Base-by-base conservation (phyloP, 257 asterid genomes). In the Leonotis leonurus region DNA sequence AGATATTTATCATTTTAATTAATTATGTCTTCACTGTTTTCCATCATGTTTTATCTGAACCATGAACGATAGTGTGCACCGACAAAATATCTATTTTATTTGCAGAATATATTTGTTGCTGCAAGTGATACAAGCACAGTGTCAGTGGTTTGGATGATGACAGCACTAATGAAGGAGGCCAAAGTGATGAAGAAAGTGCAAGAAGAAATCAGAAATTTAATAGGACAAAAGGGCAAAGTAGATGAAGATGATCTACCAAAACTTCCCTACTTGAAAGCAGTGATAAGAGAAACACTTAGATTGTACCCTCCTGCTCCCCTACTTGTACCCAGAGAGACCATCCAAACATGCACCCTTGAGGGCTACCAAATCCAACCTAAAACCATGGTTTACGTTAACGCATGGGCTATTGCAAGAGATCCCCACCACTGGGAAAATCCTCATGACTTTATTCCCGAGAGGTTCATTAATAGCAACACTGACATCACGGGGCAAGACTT, bases 211-310 rank as follows among this genome's bases (percentile, higher is more conserved):
- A 11, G 64, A 37, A 12, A 21, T 21, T 58, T 22, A 37, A 4
- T 58, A 3, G 64, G 64, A 5, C 0, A 0, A 3, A 58, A 39
- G 8, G 64, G 50, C 30, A 39, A 13, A 22, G 36, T 56, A 20
- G 48, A 56, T 4, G 62, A 56, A 36, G 20, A 20, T 56, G 62
- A 56, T 35, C 3, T 56, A 4, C 12, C 10, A 0, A 8, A 36
- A 20, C 62, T 56, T 35, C 48, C 46, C 2, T 52, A 52, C 27
- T 12, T 52, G n/a, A 52, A 52, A 52, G 58, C 58, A 26, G 58
- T 50, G 2, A 5, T 50, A 4, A 50, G 25, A 2, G 44, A 53
- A 3, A 30, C 37, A 8, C 9, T 33, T 6, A 7, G 37, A 33
- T 7, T 33, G 9, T 33, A 33, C 37, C 37, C 37, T 7, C 9